Evolutionary conservation across 371 early-diverging fungal genomes (phyloP), one percentile per base, ranked within the genome.

Genomic region (Circinella minor): DNA sequence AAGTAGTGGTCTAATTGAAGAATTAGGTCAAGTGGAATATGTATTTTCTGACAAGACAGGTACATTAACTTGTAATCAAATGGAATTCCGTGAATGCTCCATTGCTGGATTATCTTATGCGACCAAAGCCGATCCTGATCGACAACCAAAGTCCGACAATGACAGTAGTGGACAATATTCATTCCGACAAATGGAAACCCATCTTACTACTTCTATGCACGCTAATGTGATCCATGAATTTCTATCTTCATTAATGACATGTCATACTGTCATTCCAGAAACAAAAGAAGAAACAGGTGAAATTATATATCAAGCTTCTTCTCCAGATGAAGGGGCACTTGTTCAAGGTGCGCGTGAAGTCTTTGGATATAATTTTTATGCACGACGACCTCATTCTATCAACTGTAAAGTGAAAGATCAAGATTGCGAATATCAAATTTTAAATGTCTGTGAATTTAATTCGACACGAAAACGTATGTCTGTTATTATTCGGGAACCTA

Each of bases 231-330:
- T 92, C 54, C 82, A 87, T 18, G 92, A 93, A 72, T 94, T 93
- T 61, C 80, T 94, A 64, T 89, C 90, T 9, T 80, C 95, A 2
- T 81, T 99, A 14, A 90, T 97, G 63, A 92, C 94, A n/a, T 99
- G 99, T 76, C 98, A 99, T 75, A 99, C 98, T 6, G 99, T 99
- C 8, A 96, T 98, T 71, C 97, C 98, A 4, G 98, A 98, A 77
- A 77, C 74, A 4, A 72, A 70, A 8, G 78, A 83, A 55, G 81
- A 78, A 34, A 70, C 69, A 0, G 76, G 74, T 10, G 83, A 83
- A n/a, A 87, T 94, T 57, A 76, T 87, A 6, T 96, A 96, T 77
- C 95, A 96, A 74, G 95, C 96, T 4, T 89, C 94, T 1, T 96
- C 96, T 0, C 96, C 96, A 0, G 96, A 96, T 75, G 96, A 96